phyloP scores from a whole-genome alignment of 1,139 yeast genomes.

The Entelexis sorbosivorans region DNA sequence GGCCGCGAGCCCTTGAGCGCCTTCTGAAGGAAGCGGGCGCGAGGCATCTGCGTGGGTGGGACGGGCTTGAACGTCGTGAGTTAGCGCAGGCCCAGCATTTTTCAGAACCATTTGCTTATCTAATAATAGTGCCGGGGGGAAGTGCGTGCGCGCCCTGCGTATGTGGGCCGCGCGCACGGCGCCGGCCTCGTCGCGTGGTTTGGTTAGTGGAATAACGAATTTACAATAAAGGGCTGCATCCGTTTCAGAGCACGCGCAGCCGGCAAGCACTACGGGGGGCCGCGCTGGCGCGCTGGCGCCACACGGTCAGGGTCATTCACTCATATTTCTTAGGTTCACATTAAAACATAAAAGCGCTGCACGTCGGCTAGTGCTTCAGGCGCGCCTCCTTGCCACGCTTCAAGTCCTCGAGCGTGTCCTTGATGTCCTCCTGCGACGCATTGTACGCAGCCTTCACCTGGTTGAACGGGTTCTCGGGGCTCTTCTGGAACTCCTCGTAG shows the following conservation, averaged over 20 bases:
- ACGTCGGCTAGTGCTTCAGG: conserved; percentile 17
- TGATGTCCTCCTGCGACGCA: conserved; percentile 49
- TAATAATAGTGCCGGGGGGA: too few species aligned
- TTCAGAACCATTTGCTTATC: too few species aligned
- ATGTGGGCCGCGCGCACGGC: too few species aligned
- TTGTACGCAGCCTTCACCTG: conserved; percentile 57
- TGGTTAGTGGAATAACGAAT: too few species aligned
- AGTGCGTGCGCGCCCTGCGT: too few species aligned
- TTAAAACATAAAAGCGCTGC: background rate
- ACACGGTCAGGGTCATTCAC: too few species aligned
- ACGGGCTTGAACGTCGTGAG: background rate
- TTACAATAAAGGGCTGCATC: too few species aligned
- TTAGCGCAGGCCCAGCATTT: too few species aligned
- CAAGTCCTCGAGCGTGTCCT: conserved; percentile 41
- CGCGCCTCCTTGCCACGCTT: conserved; percentile 33
- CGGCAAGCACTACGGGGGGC: too few species aligned
- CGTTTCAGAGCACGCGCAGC: too few species aligned
- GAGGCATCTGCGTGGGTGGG: conserved; percentile 19
- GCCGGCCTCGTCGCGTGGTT: too few species aligned
- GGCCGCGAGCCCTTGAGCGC: conserved; percentile 22
- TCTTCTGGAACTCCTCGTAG: conserved; percentile 71
- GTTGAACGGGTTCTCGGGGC: conserved; percentile 77
- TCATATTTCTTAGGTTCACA: background rate
- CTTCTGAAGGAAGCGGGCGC: conserved; percentile 19
- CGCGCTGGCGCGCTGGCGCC: too few species aligned